Evolutionary conservation across 73 alveolate species (phyloP).

Genomic region (Stentor roeselii): DNA sequence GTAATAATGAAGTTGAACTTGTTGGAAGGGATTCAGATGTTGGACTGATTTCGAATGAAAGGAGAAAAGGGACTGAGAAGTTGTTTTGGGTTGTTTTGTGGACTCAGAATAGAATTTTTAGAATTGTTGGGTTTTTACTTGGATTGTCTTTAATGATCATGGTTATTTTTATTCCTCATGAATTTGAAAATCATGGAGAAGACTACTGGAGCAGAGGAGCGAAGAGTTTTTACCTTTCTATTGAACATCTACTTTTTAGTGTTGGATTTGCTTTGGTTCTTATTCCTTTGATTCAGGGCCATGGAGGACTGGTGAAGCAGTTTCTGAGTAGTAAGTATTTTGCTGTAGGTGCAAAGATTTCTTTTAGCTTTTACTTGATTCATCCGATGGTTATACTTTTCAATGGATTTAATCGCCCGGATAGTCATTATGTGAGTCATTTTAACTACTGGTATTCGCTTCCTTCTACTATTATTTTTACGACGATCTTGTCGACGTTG

Average conservation of each 20-base stretch:
- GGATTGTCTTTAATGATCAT: neutral
- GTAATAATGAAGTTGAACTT: neutral
- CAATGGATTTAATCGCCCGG: neutral
- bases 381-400: conserved; percentile 9
- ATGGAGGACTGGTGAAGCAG: neutral
- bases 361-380: neutral
- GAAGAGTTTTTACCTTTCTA: too few relatives aligned
- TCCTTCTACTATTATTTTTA: neutral
- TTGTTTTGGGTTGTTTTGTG: neutral
- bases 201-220: neutral
- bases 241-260: neutral
- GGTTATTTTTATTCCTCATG: neutral
- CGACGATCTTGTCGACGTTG: neutral
- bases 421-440: neutral
- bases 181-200: neutral
- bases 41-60: neutral
- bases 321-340: neutral
- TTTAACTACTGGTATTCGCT: neutral
- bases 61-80: neutral
- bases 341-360: conserved; percentile 1
- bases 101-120: neutral
- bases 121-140: neutral
- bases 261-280: neutral
- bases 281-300: conserved; percentile 2
- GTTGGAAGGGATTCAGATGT: neutral